A percentile compares a stretch with the other conserved stretches of the same genome.
These are phyloP conservation scores for Myochromella boudieri DNA, from an alignment of 768 basidiomycete species.

Conservation along the genomic window DNA sequence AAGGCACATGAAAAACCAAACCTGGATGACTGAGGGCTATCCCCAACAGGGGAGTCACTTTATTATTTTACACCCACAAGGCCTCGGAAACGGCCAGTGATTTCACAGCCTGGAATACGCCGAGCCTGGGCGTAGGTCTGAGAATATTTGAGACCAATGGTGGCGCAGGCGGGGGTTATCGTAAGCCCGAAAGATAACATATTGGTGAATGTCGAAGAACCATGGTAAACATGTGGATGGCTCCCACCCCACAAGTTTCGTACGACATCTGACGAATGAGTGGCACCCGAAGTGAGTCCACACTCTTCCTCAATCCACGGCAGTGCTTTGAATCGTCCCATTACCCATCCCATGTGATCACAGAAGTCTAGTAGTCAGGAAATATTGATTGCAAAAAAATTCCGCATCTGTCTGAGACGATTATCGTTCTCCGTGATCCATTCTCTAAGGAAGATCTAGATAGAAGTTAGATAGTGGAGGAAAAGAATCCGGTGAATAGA, in stretches of 20 bases:
- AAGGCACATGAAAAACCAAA: constrained; percentile 16
- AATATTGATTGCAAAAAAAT: too few species aligned
- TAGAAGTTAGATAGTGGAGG: constrained; percentile 4
- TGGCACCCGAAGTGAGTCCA: too few species aligned
- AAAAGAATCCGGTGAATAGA: too few species aligned
- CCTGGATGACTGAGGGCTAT: constrained; percentile 10
- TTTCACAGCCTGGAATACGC: background rate
- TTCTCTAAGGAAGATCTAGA: constrained; percentile 5
- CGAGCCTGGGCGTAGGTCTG: background rate
- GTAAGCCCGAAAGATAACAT: background rate
- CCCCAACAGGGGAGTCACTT: constrained; percentile 5
- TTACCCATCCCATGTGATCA: too few species aligned
- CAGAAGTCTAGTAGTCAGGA: too few species aligned
- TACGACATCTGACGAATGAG: too few species aligned
- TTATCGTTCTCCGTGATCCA: background rate
- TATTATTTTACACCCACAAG: constrained; percentile 1
- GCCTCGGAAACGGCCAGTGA: background rate
- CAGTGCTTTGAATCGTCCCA: too few species aligned
- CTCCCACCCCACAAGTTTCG: constrained; percentile 1
- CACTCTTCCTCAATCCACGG: too few species aligned
- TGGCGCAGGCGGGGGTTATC: constrained; percentile 4
- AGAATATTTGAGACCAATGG: background rate
- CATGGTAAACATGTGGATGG: background rate
- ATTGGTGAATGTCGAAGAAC: background rate
- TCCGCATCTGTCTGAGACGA: too few species aligned